Evolutionary conservation across 228 moss, liverwort and hornwort genomes (phyloP).

Genomic region (Sphagnum fallax): DNA sequence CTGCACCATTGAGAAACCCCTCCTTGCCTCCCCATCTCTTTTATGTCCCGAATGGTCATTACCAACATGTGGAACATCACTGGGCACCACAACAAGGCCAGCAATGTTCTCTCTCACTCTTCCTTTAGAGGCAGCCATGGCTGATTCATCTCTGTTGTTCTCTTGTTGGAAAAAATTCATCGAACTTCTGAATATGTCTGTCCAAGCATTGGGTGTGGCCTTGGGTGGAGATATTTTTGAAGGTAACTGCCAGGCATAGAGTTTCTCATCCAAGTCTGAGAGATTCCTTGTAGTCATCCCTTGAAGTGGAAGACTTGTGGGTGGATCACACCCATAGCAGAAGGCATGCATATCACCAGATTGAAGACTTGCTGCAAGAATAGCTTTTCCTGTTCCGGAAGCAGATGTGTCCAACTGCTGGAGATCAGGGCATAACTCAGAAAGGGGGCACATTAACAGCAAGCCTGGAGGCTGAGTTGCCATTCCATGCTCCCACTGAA

Average conservation of each 20-base stretch:
- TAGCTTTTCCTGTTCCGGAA: slow-evolving; percentile 48
- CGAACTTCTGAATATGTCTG: slow-evolving; percentile 28
- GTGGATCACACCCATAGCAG: slow-evolving; percentile 59
- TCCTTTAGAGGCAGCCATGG: slow-evolving; percentile 9
- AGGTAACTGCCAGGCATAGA: slow-evolving; percentile 73
- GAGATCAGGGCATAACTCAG: slow-evolving; percentile 20
- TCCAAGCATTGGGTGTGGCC: slow-evolving; percentile 41
- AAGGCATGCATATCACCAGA: slow-evolving; percentile 76
- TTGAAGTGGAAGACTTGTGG: slow-evolving; percentile 12
- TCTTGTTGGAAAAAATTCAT: slow-evolving; percentile 31
- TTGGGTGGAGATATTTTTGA: slow-evolving; percentile 60
- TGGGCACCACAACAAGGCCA: slow-evolving; percentile 53
- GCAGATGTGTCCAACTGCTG: slow-evolving; percentile 12
- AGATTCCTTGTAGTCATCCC: slow-evolving; percentile 14
- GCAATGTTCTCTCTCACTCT: slow-evolving; percentile 34
- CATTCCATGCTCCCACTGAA: slow-evolving; percentile 98
- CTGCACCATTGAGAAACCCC: slow-evolving; percentile 63
- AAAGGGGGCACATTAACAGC: slow-evolving; percentile 65
- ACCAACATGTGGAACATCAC: slow-evolving; percentile 6
- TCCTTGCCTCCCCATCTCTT: slow-evolving; percentile 8
- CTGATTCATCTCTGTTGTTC: not conserved
- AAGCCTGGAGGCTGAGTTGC: slow-evolving; percentile 66
- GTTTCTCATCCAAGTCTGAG: slow-evolving; percentile 41
- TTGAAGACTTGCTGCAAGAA: slow-evolving; percentile 71
- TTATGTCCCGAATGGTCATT: slow-evolving; percentile 8